Conservation (phyloP, 371 early-diverging fungal species). For the Syncephalis fuscata region DNA sequence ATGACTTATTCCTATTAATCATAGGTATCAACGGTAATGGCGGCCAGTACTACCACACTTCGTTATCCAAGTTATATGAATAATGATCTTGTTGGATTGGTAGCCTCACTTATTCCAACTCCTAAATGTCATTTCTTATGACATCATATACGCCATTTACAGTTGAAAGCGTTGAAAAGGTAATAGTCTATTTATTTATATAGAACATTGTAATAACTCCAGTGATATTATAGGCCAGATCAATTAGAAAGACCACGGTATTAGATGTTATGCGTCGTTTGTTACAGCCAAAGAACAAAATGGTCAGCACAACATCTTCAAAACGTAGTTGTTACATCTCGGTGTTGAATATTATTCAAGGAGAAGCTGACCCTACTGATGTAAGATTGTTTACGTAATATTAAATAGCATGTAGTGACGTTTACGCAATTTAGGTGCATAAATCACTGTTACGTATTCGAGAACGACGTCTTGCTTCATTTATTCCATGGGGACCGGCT, state of each 20-base stretch:
- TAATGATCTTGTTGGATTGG: constrained; percentile 90
- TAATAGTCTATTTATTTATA: constrained; percentile 14
- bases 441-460: constrained; percentile 91
- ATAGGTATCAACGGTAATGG: constrained; percentile 93
- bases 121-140: constrained; percentile 93
- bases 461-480: constrained; percentile 85
- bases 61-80: constrained; percentile 99
- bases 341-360: constrained; percentile 92
- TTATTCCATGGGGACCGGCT: constrained; percentile 99
- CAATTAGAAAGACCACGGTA: constrained; percentile 92
- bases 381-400: constrained; percentile 21
- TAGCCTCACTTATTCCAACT: constrained; percentile 90
- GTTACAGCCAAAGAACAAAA: constrained; percentile 88
- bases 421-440: constrained; percentile 55
- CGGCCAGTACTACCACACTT: constrained; percentile 93
- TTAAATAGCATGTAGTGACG: background rate
- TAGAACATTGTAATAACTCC: constrained; percentile 16
- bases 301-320: constrained; percentile 83
- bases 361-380: constrained; percentile 95
- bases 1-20: background rate
- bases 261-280: constrained; percentile 94
- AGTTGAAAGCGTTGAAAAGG: constrained; percentile 84
- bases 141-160: constrained; percentile 98
- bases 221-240: constrained; percentile 39
- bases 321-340: constrained; percentile 92